Conservation (phyloP, 2,329 filamentous ascomycete species). For the Verticillium nubilum region DNA sequence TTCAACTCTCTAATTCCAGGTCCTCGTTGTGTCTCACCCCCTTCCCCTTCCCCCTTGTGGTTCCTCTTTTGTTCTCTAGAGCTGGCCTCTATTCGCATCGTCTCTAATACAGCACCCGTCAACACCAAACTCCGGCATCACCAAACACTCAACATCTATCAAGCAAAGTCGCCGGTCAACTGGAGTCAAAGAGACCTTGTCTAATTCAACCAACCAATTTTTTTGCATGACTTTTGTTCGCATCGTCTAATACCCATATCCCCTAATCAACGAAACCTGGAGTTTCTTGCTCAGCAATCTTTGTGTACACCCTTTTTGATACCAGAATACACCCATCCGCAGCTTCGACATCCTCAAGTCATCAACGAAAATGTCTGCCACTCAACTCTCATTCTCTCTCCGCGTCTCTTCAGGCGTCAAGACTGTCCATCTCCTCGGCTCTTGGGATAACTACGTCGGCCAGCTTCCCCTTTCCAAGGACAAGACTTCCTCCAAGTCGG, state of each 20-base stretch:
- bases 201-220: slow-evolving; percentile 12
- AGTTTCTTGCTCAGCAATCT: slow-evolving; percentile 50
- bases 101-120: slow-evolving; percentile 18
- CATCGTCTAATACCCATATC: slow-evolving; percentile 27
- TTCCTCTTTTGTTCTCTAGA: slow-evolving; percentile 36
- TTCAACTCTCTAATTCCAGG: slow-evolving; percentile 47
- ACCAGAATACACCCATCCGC: slow-evolving; percentile 23
- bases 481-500: slow-evolving; percentile 73
- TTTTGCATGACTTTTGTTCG: slow-evolving; percentile 18
- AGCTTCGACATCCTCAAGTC: not conserved
- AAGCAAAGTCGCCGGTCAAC: slow-evolving; percentile 34
- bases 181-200: slow-evolving; percentile 24
- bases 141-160: slow-evolving; percentile 10
- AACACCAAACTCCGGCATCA: slow-evolving; percentile 7
- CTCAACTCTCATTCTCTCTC: slow-evolving; percentile 93
- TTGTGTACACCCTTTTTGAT: not conserved
- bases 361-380: slow-evolving; percentile 67
- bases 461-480: slow-evolving; percentile 94
- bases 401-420: slow-evolving; percentile 95
- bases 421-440: slow-evolving; percentile 94
- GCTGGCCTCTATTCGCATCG: slow-evolving; percentile 47
- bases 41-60: slow-evolving; percentile 23
- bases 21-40: slow-evolving; percentile 42
- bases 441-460: slow-evolving; percentile 95
- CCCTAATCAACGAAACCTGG: slow-evolving; percentile 43